Evolutionary conservation across 306 rosid species (phyloP), one percentile per base, ranked within the genome.

Genomic region (Quercus robur): DNA sequence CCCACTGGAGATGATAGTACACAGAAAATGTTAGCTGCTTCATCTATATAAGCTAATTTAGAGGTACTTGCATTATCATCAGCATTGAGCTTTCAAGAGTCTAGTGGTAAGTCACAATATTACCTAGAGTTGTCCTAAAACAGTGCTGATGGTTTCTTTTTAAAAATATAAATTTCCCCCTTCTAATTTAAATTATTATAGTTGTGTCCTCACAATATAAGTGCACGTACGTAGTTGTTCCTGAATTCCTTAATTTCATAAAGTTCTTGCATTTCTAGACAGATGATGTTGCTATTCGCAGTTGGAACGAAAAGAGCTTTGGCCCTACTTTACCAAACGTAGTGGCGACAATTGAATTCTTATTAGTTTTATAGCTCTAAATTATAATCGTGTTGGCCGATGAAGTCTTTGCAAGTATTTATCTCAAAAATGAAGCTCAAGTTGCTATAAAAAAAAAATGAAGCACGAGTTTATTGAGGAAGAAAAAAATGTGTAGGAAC

Each of bases 41-140:
- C 78, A 66, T 61, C 74, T 71, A 81, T 81, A n/a, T 77, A 81
- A 81, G 68, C 74, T 51, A 41, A 71, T 54, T 3, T 70, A 25
- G 18, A 35, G 69, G 19, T 18, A 70, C 4, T 17, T 23, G 55
- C 49, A 71, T 59, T 81, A 19, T 76, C 46, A 15, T 59, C 70
- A 52, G 33, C 61, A 64, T 63, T 13, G 14, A 41, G 70, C n/a
- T 74, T 46, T 62, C 30, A 77, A 63, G 46, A 33, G 28, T 64
- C 56, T 57, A 61, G 20, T 59, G 67, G 77, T 70, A 58, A 70
- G 81, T 78, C 26, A 5, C 21, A 51, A 49, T 20, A 15, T 49
- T 74, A 11, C 67, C 44, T 61, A 20, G 66, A 23, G 19, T 19
- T 57, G 30, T 13, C 68, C 71, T 33, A 7, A 18, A 35, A 31